Evolutionary conservation across 176 grass and related monocot species (phyloP).

Genomic region (Rhynchospora breviuscula): DNA sequence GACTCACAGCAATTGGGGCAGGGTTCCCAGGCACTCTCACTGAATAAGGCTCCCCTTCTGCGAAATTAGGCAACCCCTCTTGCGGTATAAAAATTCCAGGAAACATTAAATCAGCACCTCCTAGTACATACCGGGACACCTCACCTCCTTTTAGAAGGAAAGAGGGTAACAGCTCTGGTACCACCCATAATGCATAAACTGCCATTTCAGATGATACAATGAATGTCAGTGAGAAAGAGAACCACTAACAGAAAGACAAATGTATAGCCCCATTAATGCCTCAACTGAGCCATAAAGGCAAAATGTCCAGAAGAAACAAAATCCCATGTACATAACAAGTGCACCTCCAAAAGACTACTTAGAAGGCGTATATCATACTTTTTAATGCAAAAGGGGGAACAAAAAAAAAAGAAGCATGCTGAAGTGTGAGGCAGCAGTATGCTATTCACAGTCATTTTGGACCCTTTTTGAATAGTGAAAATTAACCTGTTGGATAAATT

Average conservation of each 20-base stretch:
- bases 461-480: neutral
- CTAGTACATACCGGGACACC: slow-evolving; percentile 69
- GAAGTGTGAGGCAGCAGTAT: slow-evolving; percentile 7
- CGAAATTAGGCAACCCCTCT: slow-evolving; percentile 79
- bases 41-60: slow-evolving; percentile 76
- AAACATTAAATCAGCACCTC: slow-evolving; percentile 97
- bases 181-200: slow-evolving; percentile 95
- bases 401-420: neutral
- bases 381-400: neutral
- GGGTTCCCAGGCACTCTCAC: slow-evolving; percentile 87
- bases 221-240: neutral
- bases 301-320: neutral
- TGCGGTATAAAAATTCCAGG: slow-evolving; percentile 70
- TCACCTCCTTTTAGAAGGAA: slow-evolving; percentile 91
- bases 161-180: slow-evolving; percentile 68
- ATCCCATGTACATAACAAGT: neutral
- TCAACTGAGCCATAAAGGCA: neutral
- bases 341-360: neutral
- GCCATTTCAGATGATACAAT: slow-evolving; percentile 23
- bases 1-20: slow-evolving; percentile 87
- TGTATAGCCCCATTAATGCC: neutral
- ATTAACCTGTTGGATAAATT: slow-evolving; percentile 79
- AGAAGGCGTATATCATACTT: neutral
- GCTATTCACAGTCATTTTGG: neutral
- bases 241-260: neutral